phyloP scores from a whole-genome alignment of 2,329 filamentous ascomycete genomes.

The Lasiodiplodia sp. region DNA sequence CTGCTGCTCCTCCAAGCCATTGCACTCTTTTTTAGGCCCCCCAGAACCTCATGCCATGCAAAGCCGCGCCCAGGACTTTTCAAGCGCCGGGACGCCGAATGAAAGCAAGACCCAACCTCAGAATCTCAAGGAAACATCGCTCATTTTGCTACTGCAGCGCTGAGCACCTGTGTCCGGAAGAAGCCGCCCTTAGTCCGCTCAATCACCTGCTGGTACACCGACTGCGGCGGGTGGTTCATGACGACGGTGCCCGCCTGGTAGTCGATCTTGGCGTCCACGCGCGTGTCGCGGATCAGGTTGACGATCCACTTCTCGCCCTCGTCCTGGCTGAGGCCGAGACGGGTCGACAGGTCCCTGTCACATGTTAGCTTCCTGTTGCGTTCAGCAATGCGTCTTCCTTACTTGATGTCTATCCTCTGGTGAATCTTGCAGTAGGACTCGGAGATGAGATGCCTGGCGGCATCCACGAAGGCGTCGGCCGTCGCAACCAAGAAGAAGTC shows the following conservation, averaged over 20 bases:
- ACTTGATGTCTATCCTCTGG: constrained; percentile 96
- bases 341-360: constrained; percentile 81
- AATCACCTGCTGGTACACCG: constrained; percentile 98
- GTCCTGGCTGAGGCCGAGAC: constrained; percentile 88
- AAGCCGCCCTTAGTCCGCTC: constrained; percentile 98
- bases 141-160: constrained; percentile 60
- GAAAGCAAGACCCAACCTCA: constrained; percentile 25
- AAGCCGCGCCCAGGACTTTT: constrained; percentile 20
- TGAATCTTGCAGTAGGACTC: constrained; percentile 99
- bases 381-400: constrained; percentile 40
- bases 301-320: constrained; percentile 99
- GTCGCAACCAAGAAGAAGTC: constrained; percentile 95
- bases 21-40: constrained; percentile 9
- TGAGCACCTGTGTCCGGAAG: constrained; percentile 97
- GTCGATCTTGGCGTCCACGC: constrained; percentile 98
- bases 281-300: constrained; percentile 96
- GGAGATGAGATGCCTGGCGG: constrained; percentile 93
- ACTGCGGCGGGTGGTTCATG: constrained; percentile 99
- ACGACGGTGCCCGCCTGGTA: constrained; percentile 98
- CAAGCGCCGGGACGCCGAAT: constrained; percentile 27
- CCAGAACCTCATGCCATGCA: constrained; percentile 22
- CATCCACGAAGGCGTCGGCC: constrained; percentile 89
- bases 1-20: constrained; percentile 5
- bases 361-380: not conserved
- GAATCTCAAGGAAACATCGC: constrained; percentile 6